Conservation (phyloP, 2,329 filamentous ascomycete genomes). For the Zalaria obscura region DNA sequence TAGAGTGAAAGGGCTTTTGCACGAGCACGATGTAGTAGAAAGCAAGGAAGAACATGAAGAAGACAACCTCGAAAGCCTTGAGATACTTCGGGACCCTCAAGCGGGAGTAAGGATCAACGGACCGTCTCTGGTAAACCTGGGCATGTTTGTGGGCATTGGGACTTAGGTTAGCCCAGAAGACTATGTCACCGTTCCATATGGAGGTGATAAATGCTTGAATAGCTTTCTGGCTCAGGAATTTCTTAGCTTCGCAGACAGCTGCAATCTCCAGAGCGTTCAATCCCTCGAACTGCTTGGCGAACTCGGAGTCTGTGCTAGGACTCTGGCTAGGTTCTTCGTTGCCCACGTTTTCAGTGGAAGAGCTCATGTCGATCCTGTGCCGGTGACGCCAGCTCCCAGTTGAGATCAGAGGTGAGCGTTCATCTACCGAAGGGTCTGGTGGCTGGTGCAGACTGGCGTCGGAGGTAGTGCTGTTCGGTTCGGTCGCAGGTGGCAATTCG, state of each 20-base stretch:
- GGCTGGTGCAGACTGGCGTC: neutral
- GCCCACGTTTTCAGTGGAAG: neutral
- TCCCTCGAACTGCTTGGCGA: conserved; percentile 58
- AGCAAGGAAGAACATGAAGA: conserved; percentile 61
- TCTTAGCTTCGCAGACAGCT: conserved; percentile 66
- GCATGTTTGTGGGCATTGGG: conserved; percentile 61
- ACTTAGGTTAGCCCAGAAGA: conserved; percentile 73
- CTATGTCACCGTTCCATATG: conserved; percentile 75
- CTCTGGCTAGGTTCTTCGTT: too few relatives aligned
- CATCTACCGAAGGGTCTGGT: neutral
- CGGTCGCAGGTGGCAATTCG: conserved; percentile 42
- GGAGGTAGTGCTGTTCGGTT: neutral
- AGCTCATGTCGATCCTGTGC: neutral
- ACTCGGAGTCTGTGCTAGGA: conserved; percentile 25
- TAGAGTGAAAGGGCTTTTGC: conserved; percentile 43
- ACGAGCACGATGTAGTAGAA: conserved; percentile 82
- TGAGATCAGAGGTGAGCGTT: too few relatives aligned
- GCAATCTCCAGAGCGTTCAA: conserved; percentile 83
- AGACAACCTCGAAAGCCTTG: conserved; percentile 70
- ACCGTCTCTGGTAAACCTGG: conserved; percentile 54
- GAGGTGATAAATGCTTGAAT: conserved; percentile 74
- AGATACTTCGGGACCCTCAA: conserved; percentile 70
- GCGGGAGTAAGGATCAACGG: conserved; percentile 60
- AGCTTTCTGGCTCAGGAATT: conserved; percentile 65
- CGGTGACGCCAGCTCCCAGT: too few relatives aligned